A percentile compares a stretch with the other conserved stretches of the same genome.
phyloP scores from a whole-genome alignment of 1,284 basidiomycete species.

The Spongispora temasekensis region DNA sequence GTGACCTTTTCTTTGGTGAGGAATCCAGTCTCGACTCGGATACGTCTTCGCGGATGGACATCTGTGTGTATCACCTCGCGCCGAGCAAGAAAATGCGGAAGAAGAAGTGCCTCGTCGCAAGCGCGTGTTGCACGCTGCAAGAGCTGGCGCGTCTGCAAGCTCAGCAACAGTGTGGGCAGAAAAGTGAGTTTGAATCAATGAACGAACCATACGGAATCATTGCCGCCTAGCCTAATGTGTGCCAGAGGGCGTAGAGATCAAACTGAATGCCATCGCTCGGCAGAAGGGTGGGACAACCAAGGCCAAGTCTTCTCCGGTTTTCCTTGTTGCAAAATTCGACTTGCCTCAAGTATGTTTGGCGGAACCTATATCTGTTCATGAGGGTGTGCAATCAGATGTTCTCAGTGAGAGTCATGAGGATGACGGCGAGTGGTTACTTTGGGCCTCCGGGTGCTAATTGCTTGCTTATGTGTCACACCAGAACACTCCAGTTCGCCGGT shows the following conservation, averaged over 20 bases:
- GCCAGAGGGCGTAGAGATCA: conserved; percentile 44
- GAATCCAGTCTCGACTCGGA: conserved; percentile 41
- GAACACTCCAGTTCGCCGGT: conserved; percentile 12
- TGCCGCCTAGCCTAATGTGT: no score
- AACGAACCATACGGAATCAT: no score
- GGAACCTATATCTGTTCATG: background rate
- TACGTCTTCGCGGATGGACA: conserved; percentile 44
- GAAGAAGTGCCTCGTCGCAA: conserved; percentile 54
- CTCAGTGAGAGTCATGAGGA: conserved; percentile 10
- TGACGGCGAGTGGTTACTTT: conserved; percentile 5
- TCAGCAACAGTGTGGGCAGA: conserved; percentile 35
- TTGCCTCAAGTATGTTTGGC: conserved; percentile 1
- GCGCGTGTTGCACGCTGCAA: conserved; percentile 46
- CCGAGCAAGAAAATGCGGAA: conserved; percentile 61
- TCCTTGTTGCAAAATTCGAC: conserved; percentile 24
- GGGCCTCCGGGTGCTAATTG: background rate
- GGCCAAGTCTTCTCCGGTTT: conserved; percentile 3
- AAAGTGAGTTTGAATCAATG: conserved; percentile 38
- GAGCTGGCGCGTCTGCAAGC: conserved; percentile 52
- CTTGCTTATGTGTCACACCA: background rate
- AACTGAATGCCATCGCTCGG: conserved; percentile 17
- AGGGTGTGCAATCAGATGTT: conserved; percentile 2
- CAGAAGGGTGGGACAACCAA: conserved; percentile 12
- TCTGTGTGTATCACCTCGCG: conserved; percentile 56
- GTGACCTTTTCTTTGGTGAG: background rate